Conservation (phyloP, 2,329 filamentous ascomycete genomes). For the Exophiala xenobiotica region DNA sequence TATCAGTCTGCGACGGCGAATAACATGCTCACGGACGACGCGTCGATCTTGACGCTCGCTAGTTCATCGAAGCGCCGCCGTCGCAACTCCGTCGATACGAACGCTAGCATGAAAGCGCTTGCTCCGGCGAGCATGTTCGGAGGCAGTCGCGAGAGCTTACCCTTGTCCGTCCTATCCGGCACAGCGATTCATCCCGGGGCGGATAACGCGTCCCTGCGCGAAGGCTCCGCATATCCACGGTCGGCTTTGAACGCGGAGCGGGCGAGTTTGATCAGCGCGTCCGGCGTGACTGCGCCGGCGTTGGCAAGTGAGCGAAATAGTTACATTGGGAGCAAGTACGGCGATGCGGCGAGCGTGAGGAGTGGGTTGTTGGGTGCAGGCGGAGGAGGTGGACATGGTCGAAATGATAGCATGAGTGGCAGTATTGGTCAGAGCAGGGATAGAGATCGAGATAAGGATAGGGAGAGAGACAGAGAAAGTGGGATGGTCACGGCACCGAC, state of each 20-base stretch:
- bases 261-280: slow-evolving; percentile 71
- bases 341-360: slow-evolving; percentile 73
- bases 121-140: slow-evolving; percentile 65
- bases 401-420: slow-evolving; percentile 28
- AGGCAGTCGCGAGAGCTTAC: slow-evolving; percentile 63
- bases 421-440: slow-evolving; percentile 23
- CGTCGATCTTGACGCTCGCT: slow-evolving; percentile 64
- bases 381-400: slow-evolving; percentile 58
- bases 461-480: slow-evolving; percentile 19
- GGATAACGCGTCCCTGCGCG: slow-evolving; percentile 38
- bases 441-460: slow-evolving; percentile 18
- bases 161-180: slow-evolving; percentile 60
- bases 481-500: slow-evolving; percentile 29
- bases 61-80: slow-evolving; percentile 64
- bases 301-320: slow-evolving; percentile 76
- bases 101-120: slow-evolving; percentile 64
- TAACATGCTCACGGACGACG: slow-evolving; percentile 64
- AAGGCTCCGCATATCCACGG: slow-evolving; percentile 47
- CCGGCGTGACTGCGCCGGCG: slow-evolving; percentile 61
- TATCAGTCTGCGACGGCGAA: slow-evolving; percentile 63
- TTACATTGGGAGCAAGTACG: slow-evolving; percentile 64
- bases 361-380: slow-evolving; percentile 71
- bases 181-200: slow-evolving; percentile 50
- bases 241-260: slow-evolving; percentile 59
- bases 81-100: slow-evolving; percentile 63